These are phyloP conservation scores for Mollisiaceae sp. DNA, from an alignment of 2,329 filamentous ascomycete genomes.

Conservation along the genomic window DNA sequence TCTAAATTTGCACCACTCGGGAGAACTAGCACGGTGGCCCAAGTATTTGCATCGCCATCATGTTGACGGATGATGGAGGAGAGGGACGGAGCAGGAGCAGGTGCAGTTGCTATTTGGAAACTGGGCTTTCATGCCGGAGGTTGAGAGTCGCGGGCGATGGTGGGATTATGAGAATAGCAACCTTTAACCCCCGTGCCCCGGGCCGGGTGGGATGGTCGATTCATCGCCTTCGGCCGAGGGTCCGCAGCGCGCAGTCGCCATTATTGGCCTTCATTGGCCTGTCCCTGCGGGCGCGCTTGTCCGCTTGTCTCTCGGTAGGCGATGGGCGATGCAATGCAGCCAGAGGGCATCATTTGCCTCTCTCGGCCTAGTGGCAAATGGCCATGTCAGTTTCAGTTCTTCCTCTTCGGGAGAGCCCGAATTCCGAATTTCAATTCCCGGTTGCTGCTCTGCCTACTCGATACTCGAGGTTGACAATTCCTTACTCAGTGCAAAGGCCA, in stretches of 20 bases:
- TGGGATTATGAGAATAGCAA: background rate
- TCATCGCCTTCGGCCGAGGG: conserved; percentile 4
- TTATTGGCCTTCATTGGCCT: background rate
- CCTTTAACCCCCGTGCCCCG: background rate
- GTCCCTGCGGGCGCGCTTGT: conserved; percentile 5
- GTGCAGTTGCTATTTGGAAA: background rate
- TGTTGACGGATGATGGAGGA: background rate
- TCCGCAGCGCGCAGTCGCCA: background rate
- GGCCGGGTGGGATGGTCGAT: background rate
- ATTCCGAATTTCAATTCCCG: background rate
- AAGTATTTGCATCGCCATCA: background rate
- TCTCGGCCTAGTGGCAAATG: background rate
- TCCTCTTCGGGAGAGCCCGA: conserved; percentile 5
- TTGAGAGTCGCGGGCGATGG: background rate
- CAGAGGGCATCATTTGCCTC: background rate
- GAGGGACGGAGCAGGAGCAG: too few relatives aligned
- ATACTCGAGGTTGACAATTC: background rate
- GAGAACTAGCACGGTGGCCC: background rate
- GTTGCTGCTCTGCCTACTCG: background rate
- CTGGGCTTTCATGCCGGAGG: background rate
- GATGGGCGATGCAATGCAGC: conserved; percentile 2
- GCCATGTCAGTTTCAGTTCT: background rate
- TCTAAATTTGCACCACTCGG: background rate
- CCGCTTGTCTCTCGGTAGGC: too few relatives aligned
- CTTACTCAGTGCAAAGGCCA: background rate